A percentile compares a stretch with the other conserved stretches of the same genome.
phyloP scores from a whole-genome alignment of 73 alveolate species.

The Durusdinium trenchii region DNA sequence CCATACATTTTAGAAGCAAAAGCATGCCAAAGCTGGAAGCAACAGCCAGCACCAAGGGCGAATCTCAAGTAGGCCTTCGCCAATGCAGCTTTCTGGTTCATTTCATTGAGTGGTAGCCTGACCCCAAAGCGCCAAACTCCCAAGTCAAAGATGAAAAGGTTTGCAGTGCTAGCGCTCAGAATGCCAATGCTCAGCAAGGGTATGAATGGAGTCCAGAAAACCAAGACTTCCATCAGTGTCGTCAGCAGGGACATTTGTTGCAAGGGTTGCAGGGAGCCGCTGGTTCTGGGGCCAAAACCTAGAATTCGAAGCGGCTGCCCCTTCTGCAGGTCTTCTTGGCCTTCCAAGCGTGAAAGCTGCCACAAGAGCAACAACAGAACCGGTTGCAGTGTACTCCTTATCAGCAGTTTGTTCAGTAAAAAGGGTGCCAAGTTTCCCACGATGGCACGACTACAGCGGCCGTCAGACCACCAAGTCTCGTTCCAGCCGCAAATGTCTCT shows the following conservation, averaged over 20 bases:
- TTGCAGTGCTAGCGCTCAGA: constrained; percentile 13
- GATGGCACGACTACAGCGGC: constrained; percentile 55
- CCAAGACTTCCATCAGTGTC: constrained; percentile 25
- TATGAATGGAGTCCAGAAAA: constrained; percentile 57
- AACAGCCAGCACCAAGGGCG: neutral
- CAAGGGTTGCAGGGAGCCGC: constrained; percentile 18
- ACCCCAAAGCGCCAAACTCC: constrained; percentile 37
- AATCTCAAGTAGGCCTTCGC: neutral
- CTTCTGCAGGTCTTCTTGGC: too few relatives aligned
- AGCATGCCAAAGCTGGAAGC: constrained; percentile 40
- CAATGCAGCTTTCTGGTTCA: too few relatives aligned
- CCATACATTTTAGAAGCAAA: neutral
- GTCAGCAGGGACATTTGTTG: constrained; percentile 42
- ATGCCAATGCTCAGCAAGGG: constrained; percentile 33
- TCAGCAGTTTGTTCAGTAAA: constrained; percentile 47
- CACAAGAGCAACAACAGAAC: too few relatives aligned
- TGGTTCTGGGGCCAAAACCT: neutral
- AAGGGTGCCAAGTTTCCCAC: constrained; percentile 40
- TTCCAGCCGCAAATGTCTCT: neutral
- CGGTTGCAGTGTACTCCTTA: too few relatives aligned
- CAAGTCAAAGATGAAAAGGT: constrained; percentile 4
- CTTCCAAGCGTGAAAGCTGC: too few relatives aligned
- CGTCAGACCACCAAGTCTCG: constrained; percentile 28
- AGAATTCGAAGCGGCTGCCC: neutral
- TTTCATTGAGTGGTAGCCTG: neutral